These are phyloP conservation scores for Wickerhamiella kurtzmanii DNA, from an alignment of 805 yeast species.

Conservation along the genomic window DNA sequence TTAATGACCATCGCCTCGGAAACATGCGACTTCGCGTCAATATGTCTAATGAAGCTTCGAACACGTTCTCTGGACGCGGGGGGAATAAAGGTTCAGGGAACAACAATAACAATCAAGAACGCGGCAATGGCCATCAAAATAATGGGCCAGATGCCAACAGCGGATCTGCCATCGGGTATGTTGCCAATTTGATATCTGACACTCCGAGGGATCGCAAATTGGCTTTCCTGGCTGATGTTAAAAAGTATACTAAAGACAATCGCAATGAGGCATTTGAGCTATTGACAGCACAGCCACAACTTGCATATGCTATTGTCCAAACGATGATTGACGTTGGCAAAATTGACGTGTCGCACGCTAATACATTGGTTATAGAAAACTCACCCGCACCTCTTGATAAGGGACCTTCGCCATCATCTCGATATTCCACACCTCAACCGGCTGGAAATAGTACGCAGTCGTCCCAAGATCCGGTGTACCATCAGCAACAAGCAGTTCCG, in stretches of 20 bases:
- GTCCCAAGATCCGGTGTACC: background rate
- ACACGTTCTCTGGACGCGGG: background rate
- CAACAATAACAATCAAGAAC: background rate
- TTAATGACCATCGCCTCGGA: constrained; percentile 67
- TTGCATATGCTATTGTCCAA: constrained; percentile 73
- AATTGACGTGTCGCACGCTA: constrained; percentile 21
- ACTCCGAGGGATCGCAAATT: constrained; percentile 29
- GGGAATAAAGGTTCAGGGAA: too few species aligned
- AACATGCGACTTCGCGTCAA: constrained; percentile 61
- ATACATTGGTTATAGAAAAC: constrained; percentile 10
- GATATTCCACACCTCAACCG: background rate
- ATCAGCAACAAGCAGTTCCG: constrained; percentile 1
- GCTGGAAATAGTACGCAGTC: constrained; percentile 1
- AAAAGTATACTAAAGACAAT: constrained; percentile 41
- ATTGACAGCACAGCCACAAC: constrained; percentile 61
- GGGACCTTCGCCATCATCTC: background rate
- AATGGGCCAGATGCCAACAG: constrained; percentile 28
- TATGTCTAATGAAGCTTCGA: constrained; percentile 41
- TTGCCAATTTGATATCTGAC: constrained; percentile 15
- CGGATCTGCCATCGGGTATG: constrained; percentile 8
- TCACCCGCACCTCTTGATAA: constrained; percentile 1
- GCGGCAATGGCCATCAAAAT: background rate
- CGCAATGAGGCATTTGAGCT: constrained; percentile 48
- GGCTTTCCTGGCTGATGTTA: constrained; percentile 43
- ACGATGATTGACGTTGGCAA: constrained; percentile 35